Evolutionary conservation across 148 eudicot genomes (phyloP).

Genomic region (Fallopia convolvulus): DNA sequence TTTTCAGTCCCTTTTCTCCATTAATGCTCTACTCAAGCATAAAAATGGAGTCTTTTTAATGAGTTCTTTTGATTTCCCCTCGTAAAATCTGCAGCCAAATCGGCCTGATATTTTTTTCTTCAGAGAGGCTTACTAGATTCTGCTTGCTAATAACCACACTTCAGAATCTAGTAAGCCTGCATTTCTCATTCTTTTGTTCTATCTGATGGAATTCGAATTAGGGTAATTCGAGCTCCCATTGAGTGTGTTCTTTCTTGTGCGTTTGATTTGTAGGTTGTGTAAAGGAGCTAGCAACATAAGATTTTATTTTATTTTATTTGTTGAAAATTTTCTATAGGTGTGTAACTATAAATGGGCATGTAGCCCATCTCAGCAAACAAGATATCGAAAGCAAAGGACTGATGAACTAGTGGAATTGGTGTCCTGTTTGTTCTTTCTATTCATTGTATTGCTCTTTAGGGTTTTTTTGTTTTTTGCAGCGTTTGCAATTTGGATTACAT

Average conservation of each 20-base stretch:
- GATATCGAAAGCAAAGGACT: constrained; percentile 22
- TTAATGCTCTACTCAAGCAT: background rate
- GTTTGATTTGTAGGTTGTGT: constrained; percentile 45
- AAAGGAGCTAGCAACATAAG: constrained; percentile 38
- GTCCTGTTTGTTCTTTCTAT: constrained; percentile 24
- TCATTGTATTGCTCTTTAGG: background rate
- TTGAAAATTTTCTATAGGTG: background rate
- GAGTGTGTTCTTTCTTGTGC: constrained; percentile 23
- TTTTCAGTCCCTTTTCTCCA: constrained; percentile 17
- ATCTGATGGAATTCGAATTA: constrained; percentile 37
- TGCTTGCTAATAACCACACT: constrained; percentile 24
- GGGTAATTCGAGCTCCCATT: constrained; percentile 33
- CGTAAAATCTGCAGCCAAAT: constrained; percentile 43
- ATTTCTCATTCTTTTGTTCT: constrained; percentile 41
- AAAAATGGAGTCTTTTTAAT: background rate
- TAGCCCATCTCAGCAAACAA: constrained; percentile 39
- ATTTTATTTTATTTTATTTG: background rate
- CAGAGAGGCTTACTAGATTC: constrained; percentile 47
- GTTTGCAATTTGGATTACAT: no score
- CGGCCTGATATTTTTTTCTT: constrained; percentile 38
- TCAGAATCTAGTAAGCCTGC: constrained; percentile 34
- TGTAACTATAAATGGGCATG: constrained; percentile 68
- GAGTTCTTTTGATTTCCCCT: background rate
- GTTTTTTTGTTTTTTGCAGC: no score
- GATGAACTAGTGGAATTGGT: constrained; percentile 29